A percentile compares a stretch with the other conserved stretches of the same genome.
Evolutionary conservation across 2,329 filamentous ascomycete genomes (phyloP).

Genomic region (Pseudogymnoascus sp.): DNA sequence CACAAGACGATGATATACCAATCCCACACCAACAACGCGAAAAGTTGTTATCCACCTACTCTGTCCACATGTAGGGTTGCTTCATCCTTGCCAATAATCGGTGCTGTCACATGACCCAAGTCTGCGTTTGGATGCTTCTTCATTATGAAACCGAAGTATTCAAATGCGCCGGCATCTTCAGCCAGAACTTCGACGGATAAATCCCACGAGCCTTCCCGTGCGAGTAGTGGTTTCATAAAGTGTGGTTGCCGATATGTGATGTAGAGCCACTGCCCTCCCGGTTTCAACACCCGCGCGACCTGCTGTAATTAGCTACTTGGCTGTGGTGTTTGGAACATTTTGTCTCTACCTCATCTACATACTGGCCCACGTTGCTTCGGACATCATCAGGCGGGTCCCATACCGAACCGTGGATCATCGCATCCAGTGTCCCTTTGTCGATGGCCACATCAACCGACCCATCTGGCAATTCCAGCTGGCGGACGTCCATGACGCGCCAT

Average conservation of each 20-base stretch:
- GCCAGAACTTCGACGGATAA: too few species aligned
- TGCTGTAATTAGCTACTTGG: conserved; percentile 18
- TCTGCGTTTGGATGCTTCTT: too few species aligned
- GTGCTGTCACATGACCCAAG: too few species aligned
- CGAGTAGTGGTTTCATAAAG: too few species aligned
- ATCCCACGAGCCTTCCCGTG: too few species aligned
- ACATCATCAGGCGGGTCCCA: conserved; percentile 31
- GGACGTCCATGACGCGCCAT: conserved; percentile 45
- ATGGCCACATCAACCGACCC: conserved; percentile 47
- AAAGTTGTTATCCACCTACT: too few species aligned
- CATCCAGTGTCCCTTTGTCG: conserved; percentile 48
- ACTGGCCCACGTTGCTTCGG: conserved; percentile 38
- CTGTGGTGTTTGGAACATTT: too few species aligned
- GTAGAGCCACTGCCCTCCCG: conserved; percentile 28
- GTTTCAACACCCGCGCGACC: conserved; percentile 41
- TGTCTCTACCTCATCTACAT: conserved; percentile 40
- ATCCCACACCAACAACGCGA: too few species aligned
- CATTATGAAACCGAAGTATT: too few species aligned
- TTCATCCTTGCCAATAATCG: neutral
- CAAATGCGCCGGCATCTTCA: too few species aligned
- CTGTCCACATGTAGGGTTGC: neutral
- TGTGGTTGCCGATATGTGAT: too few species aligned
- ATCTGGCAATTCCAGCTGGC: conserved; percentile 38
- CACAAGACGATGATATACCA: too few species aligned
- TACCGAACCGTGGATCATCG: conserved; percentile 44